Conservation (phyloP, 2,329 filamentous ascomycete genomes). For the Curvularia hawaiiensis region DNA sequence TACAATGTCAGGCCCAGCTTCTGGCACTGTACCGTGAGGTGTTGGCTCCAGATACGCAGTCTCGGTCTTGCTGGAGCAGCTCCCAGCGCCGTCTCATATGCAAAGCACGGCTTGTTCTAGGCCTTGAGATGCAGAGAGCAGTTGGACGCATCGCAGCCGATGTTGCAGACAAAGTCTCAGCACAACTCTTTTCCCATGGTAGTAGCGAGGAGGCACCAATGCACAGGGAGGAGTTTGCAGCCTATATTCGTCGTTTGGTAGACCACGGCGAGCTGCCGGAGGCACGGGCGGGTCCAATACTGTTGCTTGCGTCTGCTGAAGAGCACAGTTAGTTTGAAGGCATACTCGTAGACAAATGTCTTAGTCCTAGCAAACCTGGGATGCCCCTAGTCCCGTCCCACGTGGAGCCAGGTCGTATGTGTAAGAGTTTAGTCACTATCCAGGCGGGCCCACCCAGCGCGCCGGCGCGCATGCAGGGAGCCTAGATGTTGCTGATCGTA, state of each 20-base stretch:
- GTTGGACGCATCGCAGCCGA: not conserved
- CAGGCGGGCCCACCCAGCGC: conserved; percentile 17
- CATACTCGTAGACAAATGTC: not conserved
- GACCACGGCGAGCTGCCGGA: not conserved
- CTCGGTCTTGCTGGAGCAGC: not conserved
- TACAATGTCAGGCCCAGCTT: not conserved
- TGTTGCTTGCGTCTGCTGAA: not conserved
- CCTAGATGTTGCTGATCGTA: conserved; percentile 18
- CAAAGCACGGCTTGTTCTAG: conserved; percentile 4
- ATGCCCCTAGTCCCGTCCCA: not conserved
- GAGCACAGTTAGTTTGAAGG: not conserved
- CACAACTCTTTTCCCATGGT: not conserved
- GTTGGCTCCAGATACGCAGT: not conserved
- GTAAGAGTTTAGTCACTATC: conserved; percentile 6
- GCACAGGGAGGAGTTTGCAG: not conserved
- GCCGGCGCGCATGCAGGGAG: conserved; percentile 12
- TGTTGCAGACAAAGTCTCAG: not conserved
- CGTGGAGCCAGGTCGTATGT: not conserved
- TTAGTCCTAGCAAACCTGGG: not conserved
- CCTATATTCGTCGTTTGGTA: not conserved
- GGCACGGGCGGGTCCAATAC: not conserved
- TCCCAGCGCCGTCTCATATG: not conserved
- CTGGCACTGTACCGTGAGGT: not conserved
- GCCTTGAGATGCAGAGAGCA: not conserved
- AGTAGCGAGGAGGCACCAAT: not conserved